These are phyloP conservation scores for Boletus smithii DNA, from an alignment of 1,284 basidiomycete species.

Conservation along the genomic window DNA sequence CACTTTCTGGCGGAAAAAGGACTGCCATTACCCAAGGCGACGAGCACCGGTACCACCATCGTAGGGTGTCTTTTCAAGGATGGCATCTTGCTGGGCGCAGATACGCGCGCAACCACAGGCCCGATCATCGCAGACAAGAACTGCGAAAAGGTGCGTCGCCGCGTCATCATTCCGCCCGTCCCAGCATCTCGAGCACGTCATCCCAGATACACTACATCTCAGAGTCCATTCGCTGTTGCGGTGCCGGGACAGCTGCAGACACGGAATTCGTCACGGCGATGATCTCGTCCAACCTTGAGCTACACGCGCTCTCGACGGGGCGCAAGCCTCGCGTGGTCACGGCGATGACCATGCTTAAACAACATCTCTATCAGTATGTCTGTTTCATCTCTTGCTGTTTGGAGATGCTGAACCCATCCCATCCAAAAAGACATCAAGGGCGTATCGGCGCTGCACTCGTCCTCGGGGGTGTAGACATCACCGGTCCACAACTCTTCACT, in stretches of 20 bases:
- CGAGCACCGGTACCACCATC: conserved; percentile 96
- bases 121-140: conserved; percentile 99
- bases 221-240: conserved; percentile 94
- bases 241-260: conserved; percentile 97
- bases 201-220: conserved; percentile 93
- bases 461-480: conserved; percentile 92
- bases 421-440: conserved; percentile 95
- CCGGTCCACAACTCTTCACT: conserved; percentile 94
- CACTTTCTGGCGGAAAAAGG: conserved; percentile 71
- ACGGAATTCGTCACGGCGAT: conserved; percentile 94
- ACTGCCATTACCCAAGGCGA: conserved; percentile 74
- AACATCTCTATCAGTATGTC: conserved; percentile 45
- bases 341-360: conserved; percentile 96
- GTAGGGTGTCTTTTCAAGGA: conserved; percentile 94
- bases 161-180: neutral
- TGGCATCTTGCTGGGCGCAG: conserved; percentile 93
- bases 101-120: conserved; percentile 94
- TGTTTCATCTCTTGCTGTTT: neutral
- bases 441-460: conserved; percentile 95
- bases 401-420: neutral
- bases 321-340: conserved; percentile 89
- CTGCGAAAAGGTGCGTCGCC: conserved; percentile 85
- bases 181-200: neutral
- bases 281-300: conserved; percentile 91
- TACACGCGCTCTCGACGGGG: conserved; percentile 83